phyloP scores from a whole-genome alignment of 495 filamentous ascomycete species.

The Penicillium flavigenum region DNA sequence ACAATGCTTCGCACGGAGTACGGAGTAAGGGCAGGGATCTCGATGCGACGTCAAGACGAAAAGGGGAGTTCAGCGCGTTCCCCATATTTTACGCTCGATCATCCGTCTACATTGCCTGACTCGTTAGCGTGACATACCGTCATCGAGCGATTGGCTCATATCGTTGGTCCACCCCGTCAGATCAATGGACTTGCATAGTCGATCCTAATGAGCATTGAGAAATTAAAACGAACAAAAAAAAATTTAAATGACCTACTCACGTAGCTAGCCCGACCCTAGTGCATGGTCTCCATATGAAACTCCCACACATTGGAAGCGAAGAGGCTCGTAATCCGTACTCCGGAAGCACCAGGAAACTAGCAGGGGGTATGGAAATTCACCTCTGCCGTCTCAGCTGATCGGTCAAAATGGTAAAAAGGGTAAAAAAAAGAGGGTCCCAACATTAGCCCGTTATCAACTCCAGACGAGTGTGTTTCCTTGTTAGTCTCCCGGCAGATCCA shows the following conservation, averaged over 20 bases:
- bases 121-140: slow-evolving; percentile 3
- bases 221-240: not conserved
- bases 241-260: not conserved
- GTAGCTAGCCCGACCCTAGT: not conserved
- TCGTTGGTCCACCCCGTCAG: slow-evolving; percentile 2
- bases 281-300: not conserved
- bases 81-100: slow-evolving; percentile 8
- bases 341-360: slow-evolving; percentile 23
- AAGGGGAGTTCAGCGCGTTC: not conserved
- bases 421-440: slow-evolving; percentile 3
- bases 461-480: slow-evolving; percentile 19
- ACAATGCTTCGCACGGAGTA: no score
- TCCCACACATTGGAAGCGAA: not conserved
- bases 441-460: slow-evolving; percentile 7
- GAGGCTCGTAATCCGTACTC: slow-evolving; percentile 5
- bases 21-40: not conserved
- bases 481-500: slow-evolving; percentile 28
- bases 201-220: not conserved
- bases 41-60: not conserved
- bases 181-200: slow-evolving; percentile 10
- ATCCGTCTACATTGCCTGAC: slow-evolving; percentile 4
- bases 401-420: slow-evolving; percentile 9
- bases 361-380: slow-evolving; percentile 26
- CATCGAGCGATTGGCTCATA: slow-evolving; percentile 4
- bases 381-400: slow-evolving; percentile 26